Evolutionary conservation across 1,139 yeast genomes (phyloP), one percentile per base, ranked within the genome.

Genomic region (Blastobotrys indianensis): DNA sequence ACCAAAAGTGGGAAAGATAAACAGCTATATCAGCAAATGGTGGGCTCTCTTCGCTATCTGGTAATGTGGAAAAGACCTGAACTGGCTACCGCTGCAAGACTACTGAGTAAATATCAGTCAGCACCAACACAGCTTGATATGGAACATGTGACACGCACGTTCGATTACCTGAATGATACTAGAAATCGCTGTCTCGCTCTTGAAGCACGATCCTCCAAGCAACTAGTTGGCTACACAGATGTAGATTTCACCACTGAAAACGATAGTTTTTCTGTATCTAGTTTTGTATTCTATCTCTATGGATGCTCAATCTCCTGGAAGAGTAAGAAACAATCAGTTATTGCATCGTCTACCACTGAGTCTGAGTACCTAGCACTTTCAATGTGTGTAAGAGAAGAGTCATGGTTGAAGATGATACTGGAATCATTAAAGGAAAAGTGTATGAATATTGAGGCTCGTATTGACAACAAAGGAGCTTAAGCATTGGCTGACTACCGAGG

Each of bases 31-130:
- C 37, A 31, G 15, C 2, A 10, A 4, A 5, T 39, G 4, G 42
- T 39, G 2, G 42, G 42, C 30, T 13, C 36, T 9, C 10, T 39
- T 11, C 28, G 11, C 17, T 39, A 39, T n/a, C 16, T 38, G 33
- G 41, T 25, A 2, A 25, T 7, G 10, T 13, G 41, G 41, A 13
- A 33, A 10, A 9, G 12, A 29, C 41, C 25, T 10, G 41, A 17
- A 10, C 15, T 38, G 13, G 33, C 41, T 10, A 20, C 20, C 4
- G 34, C 34, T n/a, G 33, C 17, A 7, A 5, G 34, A 25, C 20
- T 38, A 7, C 13, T 37, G 5, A 37, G 39, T 13, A 23, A 20
- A 10, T 10, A 37, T 11, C 2, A 2, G 3, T 11, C 32, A 10
- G 30, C 15, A 11, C 33, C 32, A 5, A 20, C 39, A 2, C 17